phyloP scores from a whole-genome alignment of 73 alveolate species.

The Paraurostyla sp. region DNA sequence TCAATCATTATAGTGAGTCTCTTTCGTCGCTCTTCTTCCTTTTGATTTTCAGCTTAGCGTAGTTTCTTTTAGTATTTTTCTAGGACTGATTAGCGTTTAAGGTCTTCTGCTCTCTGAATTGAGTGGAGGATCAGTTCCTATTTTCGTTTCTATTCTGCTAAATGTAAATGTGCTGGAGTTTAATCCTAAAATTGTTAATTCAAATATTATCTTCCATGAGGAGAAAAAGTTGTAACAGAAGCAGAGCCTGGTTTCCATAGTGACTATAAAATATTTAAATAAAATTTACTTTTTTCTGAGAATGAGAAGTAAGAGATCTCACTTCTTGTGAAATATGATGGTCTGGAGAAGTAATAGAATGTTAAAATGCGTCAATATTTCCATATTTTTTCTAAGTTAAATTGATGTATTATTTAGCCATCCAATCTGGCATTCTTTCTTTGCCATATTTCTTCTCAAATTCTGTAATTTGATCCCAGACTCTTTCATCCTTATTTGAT shows the following conservation, averaged over 20 bases:
- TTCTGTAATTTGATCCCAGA: not conserved
- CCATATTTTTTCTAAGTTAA: not conserved
- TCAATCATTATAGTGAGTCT: slow-evolving; percentile 40
- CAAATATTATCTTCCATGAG: not conserved
- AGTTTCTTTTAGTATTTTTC: slow-evolving; percentile 36
- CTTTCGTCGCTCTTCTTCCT: slow-evolving; percentile 28
- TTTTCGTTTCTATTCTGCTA: not conserved
- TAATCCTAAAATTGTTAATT: not conserved
- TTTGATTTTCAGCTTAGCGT: slow-evolving; percentile 27
- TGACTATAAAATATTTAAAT: no score
- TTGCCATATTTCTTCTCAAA: slow-evolving; percentile 24
- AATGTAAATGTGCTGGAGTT: not conserved
- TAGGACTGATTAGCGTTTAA: slow-evolving; percentile 16
- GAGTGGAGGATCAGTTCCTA: not conserved
- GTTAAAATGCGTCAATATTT: not conserved
- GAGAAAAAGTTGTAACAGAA: not conserved
- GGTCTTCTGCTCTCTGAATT: slow-evolving; percentile 10
- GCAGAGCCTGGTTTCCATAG: not conserved
- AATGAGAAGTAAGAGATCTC: no score
- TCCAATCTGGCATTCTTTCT: slow-evolving; percentile 40
- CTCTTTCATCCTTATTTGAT: not conserved
- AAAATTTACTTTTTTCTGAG: no score
- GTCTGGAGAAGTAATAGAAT: not conserved
- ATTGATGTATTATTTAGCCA: not conserved
- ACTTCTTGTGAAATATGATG: no score